Base-by-base conservation (phyloP, 176 grass and related monocot genomes). In the Avena sativa region DNA sequence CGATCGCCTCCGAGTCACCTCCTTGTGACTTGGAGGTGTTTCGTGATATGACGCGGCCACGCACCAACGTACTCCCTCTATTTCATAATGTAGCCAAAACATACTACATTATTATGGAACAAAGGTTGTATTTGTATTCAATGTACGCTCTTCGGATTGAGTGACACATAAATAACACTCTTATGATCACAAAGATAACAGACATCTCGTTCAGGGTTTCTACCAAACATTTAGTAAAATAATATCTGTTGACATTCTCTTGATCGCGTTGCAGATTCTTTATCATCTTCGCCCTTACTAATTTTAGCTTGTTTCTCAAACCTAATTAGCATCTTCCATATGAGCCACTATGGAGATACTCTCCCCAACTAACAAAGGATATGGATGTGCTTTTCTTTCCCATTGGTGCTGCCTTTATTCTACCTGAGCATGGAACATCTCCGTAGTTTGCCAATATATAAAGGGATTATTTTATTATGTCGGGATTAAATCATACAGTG, bases 151-250 rank as follows among this genome's bases (percentile, higher is more conserved):
- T 5, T 59, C 14, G n/a, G 11, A 63, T 79, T 46, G 36, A 28
- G 78, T 64, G 3, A 48, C 40, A 64, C 28, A n/a, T 30, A 46
- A 62, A 23, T 56, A 60, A 80, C 17, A 74, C 34, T 21, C 36
- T 21, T 2, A 21, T 56, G 46, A 55, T 26, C 20, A 84, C 17
- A 11, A 79, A 19, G 30, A 73, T 65, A 79, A 73, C 52, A 65
- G 36, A 85, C 68, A 85, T 85, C 11, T 65, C 12, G 17, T 75
- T 85, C 12, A 48, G 48, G 57, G 13, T 67, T 67, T 47, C 32
- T 66, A 46, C 80, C 72, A 63, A 84, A 83, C 74, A 79, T 87
- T 87, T 79, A 38, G 16, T 79, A 83, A 66, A 83, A 3, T 49
- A 87, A 26, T 26, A 8, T 17, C 9, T 26, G 32, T 59, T 57